Conservation (phyloP, 2,329 filamentous ascomycete species). For the Exophiala phaeomuriformis region DNA sequence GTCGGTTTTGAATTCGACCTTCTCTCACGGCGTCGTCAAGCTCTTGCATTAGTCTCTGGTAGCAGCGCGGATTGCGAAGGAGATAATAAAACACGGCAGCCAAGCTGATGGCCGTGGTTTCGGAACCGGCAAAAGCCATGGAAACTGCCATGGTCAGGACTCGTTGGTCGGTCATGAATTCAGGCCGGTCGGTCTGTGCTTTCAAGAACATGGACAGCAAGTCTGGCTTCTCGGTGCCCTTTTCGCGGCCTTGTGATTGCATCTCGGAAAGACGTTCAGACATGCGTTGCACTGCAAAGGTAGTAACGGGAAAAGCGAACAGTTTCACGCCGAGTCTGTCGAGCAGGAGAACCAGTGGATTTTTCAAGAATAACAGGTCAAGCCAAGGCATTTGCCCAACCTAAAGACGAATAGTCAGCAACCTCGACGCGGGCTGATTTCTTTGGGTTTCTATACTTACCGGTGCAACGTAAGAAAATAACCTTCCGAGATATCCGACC, state of each 20-base stretch:
- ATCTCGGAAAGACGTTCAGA: slow-evolving; percentile 54
- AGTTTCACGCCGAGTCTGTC: slow-evolving; percentile 61
- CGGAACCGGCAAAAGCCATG: slow-evolving; percentile 57
- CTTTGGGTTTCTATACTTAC: slow-evolving; percentile 43
- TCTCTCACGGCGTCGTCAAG: slow-evolving; percentile 21
- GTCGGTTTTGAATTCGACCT: slow-evolving; percentile 17
- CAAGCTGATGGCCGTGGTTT: slow-evolving; percentile 71
- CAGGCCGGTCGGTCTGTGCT: slow-evolving; percentile 25
- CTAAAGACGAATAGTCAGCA: slow-evolving; percentile 6
- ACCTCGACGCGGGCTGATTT: neutral
- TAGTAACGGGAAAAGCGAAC: slow-evolving; percentile 63
- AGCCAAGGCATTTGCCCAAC: slow-evolving; percentile 27
- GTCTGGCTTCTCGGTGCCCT: slow-evolving; percentile 20
- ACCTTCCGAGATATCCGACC: slow-evolving; percentile 32
- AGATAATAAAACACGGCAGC: slow-evolving; percentile 67
- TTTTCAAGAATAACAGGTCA: slow-evolving; percentile 26
- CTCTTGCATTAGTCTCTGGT: slow-evolving; percentile 24
- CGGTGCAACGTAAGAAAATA: slow-evolving; percentile 61
- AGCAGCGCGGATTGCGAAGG: slow-evolving; percentile 50
- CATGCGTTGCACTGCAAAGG: slow-evolving; percentile 63
- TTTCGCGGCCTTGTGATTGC: slow-evolving; percentile 25
- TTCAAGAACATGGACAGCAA: slow-evolving; percentile 28
- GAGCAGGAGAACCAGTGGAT: slow-evolving; percentile 46
- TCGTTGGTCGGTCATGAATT: slow-evolving; percentile 29
- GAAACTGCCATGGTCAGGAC: slow-evolving; percentile 29